Conservation (phyloP, 352 stramenopile species). For the Pythium dissimile region DNA sequence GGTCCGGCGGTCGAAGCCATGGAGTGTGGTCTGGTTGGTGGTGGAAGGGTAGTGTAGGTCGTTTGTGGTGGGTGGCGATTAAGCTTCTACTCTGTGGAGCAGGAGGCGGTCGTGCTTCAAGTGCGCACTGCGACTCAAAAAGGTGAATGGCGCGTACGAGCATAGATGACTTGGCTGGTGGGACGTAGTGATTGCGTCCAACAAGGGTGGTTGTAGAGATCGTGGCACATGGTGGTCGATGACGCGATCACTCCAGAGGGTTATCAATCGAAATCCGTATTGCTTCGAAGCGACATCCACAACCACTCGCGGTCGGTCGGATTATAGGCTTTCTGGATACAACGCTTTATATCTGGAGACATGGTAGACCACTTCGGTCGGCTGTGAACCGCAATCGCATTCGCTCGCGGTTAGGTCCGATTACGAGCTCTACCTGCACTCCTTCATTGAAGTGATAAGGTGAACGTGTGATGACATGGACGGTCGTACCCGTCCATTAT, state of each 20-base stretch:
- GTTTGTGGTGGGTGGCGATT: not conserved
- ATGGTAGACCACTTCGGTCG: not conserved
- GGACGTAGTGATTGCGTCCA: conserved; percentile 7
- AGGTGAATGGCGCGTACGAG: conserved; percentile 1
- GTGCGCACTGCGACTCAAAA: conserved; percentile 2
- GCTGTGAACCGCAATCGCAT: conserved; percentile 8
- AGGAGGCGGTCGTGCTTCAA: not conserved
- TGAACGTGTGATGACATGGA: not conserved
- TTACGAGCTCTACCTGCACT: not conserved
- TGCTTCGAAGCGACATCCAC: conserved; percentile 2
- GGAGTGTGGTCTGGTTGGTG: not conserved
- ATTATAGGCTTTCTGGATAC: not conserved
- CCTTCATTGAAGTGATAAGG: not conserved
- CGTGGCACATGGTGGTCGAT: too few species aligned
- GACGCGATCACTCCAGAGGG: not conserved
- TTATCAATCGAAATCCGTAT: conserved; percentile 10
- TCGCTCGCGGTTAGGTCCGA: not conserved
- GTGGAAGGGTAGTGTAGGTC: not conserved
- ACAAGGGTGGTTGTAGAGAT: not conserved
- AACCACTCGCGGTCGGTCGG: not conserved
- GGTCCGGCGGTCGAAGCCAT: conserved; percentile 6
- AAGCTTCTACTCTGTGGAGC: too few species aligned
- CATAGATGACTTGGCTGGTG: not conserved
- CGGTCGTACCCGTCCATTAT: not conserved
- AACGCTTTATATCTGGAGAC: not conserved